phyloP scores from a whole-genome alignment of 148 eudicot genomes.

The Persicaria maculosa region DNA sequence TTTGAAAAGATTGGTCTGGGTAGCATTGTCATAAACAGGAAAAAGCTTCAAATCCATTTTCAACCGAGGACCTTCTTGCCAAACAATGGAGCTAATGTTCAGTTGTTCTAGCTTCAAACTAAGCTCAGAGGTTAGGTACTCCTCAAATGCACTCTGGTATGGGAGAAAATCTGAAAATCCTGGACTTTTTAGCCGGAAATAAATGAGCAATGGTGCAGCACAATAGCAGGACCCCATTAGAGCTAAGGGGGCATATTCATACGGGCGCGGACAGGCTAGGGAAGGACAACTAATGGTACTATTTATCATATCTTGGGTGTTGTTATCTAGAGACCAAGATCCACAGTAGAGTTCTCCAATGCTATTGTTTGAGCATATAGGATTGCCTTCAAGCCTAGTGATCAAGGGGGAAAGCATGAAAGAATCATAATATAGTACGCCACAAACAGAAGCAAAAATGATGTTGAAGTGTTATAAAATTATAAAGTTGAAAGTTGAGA shows the following conservation, averaged over 20 bases:
- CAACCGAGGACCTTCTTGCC: slow-evolving; percentile 90
- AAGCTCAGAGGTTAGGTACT: slow-evolving; percentile 45
- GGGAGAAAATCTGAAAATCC: slow-evolving; percentile 71
- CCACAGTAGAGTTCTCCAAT: slow-evolving; percentile 3
- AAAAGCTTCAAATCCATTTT: slow-evolving; percentile 73
- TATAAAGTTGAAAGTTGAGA: not conserved
- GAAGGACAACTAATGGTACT: slow-evolving; percentile 35
- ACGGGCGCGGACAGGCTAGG: slow-evolving; percentile 56
- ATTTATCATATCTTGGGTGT: slow-evolving; percentile 20
- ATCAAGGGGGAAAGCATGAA: not conserved
- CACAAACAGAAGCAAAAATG: not conserved
- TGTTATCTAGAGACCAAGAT: slow-evolving; percentile 25
- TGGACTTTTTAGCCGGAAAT: slow-evolving; percentile 81
- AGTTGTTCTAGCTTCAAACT: slow-evolving; percentile 49
- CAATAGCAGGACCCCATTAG: slow-evolving; percentile 53
- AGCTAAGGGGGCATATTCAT: slow-evolving; percentile 55
- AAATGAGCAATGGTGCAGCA: slow-evolving; percentile 75
- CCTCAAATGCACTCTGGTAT: slow-evolving; percentile 35
- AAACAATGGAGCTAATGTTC: slow-evolving; percentile 52
- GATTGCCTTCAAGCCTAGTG: slow-evolving; percentile 72
- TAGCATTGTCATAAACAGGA: slow-evolving; percentile 26
- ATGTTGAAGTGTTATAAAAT: not conserved
- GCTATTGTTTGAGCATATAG: slow-evolving; percentile 40
- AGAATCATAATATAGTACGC: not conserved
- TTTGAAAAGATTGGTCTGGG: slow-evolving; percentile 32